Percentiles rank a stretch among this genome's conserved stretches.
Evolutionary conservation across 1,284 basidiomycete genomes (phyloP).

Genomic region (Ganoderma meredithae): DNA sequence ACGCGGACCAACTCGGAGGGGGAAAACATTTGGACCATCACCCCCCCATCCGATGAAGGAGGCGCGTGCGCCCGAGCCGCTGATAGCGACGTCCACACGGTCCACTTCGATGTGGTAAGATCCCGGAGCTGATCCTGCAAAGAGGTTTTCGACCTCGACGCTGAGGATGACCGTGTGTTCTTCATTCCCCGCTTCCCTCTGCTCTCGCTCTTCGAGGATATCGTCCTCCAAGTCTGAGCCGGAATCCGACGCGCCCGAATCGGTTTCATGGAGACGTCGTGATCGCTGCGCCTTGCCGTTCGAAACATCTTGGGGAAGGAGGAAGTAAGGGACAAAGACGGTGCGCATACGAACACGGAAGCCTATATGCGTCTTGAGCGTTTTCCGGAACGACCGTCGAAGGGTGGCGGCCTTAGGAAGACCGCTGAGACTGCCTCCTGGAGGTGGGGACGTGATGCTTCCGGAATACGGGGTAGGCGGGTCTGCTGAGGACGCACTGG

Average conservation of each 20-base stretch:
- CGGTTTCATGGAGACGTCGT: neutral
- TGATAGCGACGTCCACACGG: constrained; percentile 73
- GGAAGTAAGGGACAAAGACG: constrained; percentile 83
- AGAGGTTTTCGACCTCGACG: constrained; percentile 83
- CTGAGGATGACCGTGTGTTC: constrained; percentile 87
- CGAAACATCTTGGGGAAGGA: constrained; percentile 49
- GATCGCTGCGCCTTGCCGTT: constrained; percentile 24
- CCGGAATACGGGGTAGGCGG: constrained; percentile 49
- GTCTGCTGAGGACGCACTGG: constrained; percentile 48
- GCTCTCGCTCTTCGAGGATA: constrained; percentile 58
- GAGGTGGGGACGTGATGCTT: constrained; percentile 37
- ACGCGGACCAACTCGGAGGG: constrained; percentile 67
- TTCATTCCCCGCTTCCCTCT: constrained; percentile 73
- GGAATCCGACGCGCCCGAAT: constrained; percentile 33
- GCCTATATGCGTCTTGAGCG: constrained; percentile 78
- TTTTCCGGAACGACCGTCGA: constrained; percentile 86
- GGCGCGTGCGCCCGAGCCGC: constrained; percentile 77
- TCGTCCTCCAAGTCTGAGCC: constrained; percentile 51
- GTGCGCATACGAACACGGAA: constrained; percentile 90
- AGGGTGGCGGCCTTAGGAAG: constrained; percentile 58
- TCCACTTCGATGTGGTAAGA: constrained; percentile 76
- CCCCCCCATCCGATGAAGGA: constrained; percentile 72
- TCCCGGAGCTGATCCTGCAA: constrained; percentile 40
- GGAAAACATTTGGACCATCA: constrained; percentile 62
- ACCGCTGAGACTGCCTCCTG: constrained; percentile 13